Base-by-base conservation (phyloP, 2,329 filamentous ascomycete genomes). In the Cytospora piceicola region DNA sequence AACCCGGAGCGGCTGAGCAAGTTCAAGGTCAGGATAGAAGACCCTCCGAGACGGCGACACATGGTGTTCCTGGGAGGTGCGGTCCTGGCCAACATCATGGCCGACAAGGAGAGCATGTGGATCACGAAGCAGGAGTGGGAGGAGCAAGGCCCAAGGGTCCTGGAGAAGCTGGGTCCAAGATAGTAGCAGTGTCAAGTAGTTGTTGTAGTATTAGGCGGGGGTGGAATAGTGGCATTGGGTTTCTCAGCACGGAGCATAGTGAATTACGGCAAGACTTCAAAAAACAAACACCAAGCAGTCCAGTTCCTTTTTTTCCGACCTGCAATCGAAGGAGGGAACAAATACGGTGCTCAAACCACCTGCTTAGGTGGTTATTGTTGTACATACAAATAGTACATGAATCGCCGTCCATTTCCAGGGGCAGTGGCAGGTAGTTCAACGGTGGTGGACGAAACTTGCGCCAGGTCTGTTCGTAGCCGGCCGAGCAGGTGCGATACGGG, bases 1-100 rank as follows among this genome's bases (percentile, higher is more conserved):
- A 93, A 99, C 79, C 94, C 95, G 0, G 94, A 98, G 80, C 88
- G 95, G 71, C 79, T 99, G 75, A 92, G 88, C 88, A 99, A 98
- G 88, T 99, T 99, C 86, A 99, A 98, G 87, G 94, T 99, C 71
- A 88, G 95, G 78, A 98, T 99, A 83, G 95, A 99, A 79, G 95
- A 99, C 78, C 95, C 95, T 60, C 95, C 95, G 39, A 87, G 95
- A 80, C 88, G 95, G 81, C 87, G 94, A 79, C 95, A 99, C 83
- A 98, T 99, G 94, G 95, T 99, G n/a, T 98, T 99, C 85, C 81
- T 99, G 64, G 95, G 95, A 66, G 95, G 95, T 72, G 95, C 95
- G 30, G 95, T 99, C 69, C 83, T 99, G 73, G 95, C 95, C 72
- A 98, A 98, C 77, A 96, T 99, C 78, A 98, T 99, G 91, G 94